Evolutionary conservation across 1,139 yeast genomes (phyloP).

Genomic region (Yamadazyma blattariae): DNA sequence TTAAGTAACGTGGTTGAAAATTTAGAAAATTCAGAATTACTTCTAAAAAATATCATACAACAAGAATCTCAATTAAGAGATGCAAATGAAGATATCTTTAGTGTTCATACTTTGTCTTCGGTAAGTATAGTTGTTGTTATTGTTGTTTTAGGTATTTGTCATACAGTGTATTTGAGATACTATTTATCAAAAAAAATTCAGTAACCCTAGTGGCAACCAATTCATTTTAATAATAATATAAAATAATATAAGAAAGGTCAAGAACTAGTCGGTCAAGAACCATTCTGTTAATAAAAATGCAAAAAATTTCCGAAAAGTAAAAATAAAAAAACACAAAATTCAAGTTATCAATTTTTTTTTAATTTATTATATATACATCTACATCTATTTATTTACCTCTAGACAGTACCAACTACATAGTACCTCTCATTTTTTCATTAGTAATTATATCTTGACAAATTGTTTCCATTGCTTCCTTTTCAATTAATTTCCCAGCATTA

Average conservation of each 20-base stretch:
- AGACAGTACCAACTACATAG: too few species aligned
- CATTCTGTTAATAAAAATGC: too few species aligned
- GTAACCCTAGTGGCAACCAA: too few species aligned
- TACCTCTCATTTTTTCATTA: conserved; percentile 73
- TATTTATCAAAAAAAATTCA: conserved; percentile 16
- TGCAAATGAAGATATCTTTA: conserved; percentile 38
- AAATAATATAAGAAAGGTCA: too few species aligned
- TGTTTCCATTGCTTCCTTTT: conserved; percentile 68
- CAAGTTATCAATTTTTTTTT: too few species aligned
- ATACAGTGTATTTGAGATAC: conserved; percentile 26
- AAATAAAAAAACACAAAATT: too few species aligned
- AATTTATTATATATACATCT: too few species aligned
- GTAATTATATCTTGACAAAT: conserved; percentile 75
- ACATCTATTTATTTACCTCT: too few species aligned
- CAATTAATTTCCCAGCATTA: conserved; percentile 70
- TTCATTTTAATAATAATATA: too few species aligned
- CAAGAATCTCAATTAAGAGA: conserved; percentile 38
- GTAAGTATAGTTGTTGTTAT: conserved; percentile 26
- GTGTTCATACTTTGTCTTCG: conserved; percentile 30
- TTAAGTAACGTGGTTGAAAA: conserved; percentile 29
- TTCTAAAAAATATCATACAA: conserved; percentile 27
- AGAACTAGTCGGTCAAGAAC: too few species aligned
- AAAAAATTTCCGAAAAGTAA: too few species aligned
- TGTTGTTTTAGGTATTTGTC: conserved; percentile 27
- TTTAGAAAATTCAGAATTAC: conserved; percentile 25